These are phyloP conservation scores for Leucocoprinus sp. DNA, from an alignment of 768 basidiomycete species.

Conservation along the genomic window DNA sequence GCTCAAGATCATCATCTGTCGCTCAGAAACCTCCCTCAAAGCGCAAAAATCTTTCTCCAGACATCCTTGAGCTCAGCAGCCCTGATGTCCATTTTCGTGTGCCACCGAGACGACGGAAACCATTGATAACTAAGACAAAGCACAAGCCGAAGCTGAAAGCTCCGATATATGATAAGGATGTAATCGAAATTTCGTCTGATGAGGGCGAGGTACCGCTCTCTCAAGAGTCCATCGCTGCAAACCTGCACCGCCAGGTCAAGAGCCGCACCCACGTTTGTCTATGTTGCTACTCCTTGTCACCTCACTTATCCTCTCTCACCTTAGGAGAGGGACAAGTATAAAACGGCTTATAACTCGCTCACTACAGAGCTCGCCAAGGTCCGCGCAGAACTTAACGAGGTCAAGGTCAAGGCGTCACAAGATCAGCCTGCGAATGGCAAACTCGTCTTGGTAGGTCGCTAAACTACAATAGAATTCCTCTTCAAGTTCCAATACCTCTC, in stretches of 20 bases:
- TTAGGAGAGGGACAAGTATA: conserved; percentile 25
- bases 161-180: conserved; percentile 21
- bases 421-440: conserved; percentile 21
- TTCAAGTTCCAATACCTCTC: not conserved
- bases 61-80: conserved; percentile 14
- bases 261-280: conserved; percentile 34
- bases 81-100: conserved; percentile 11
- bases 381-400: conserved; percentile 5
- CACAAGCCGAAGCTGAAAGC: conserved; percentile 11
- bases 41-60: conserved; percentile 19
- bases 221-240: conserved; percentile 18
- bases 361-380: not conserved
- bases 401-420: conserved; percentile 5
- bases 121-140: conserved; percentile 15
- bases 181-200: conserved; percentile 54
- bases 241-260: conserved; percentile 33
- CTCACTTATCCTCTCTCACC: not conserved
- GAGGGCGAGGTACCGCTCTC: conserved; percentile 28
- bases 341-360: conserved; percentile 18
- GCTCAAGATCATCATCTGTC: conserved; percentile 5
- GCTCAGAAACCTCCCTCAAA: conserved; percentile 15
- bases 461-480: not conserved
- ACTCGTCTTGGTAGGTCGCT: conserved; percentile 22
- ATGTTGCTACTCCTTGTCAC: not conserved
- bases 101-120: conserved; percentile 13